These are phyloP conservation scores for Paecilomyces variotii DNA, from an alignment of 2,329 filamentous ascomycete genomes.

Conservation along the genomic window DNA sequence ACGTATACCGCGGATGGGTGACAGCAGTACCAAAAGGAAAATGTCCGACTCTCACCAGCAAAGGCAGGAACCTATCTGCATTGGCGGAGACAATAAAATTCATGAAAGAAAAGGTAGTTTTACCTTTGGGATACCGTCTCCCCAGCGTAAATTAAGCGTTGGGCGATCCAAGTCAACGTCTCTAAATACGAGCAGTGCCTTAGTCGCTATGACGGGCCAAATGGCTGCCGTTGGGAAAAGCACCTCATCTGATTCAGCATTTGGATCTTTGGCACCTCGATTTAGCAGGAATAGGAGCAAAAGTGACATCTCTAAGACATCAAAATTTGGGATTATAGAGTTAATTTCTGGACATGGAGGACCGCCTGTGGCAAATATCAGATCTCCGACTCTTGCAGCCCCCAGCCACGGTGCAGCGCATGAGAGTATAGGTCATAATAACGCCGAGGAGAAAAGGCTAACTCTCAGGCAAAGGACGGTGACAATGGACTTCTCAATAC, in stretches of 20 bases:
- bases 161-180: conserved; percentile 31
- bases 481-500: conserved; percentile 53
- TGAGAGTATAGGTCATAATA: conserved; percentile 30
- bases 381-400: conserved; percentile 36
- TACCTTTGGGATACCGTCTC: conserved; percentile 17
- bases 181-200: conserved; percentile 31
- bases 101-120: conserved; percentile 21
- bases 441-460: conserved; percentile 51
- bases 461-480: conserved; percentile 51
- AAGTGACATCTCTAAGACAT: conserved; percentile 46
- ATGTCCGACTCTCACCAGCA: conserved; percentile 22
- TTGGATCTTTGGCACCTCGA: conserved; percentile 38
- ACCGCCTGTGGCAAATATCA: conserved; percentile 49
- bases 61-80: conserved; percentile 17
- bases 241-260: conserved; percentile 28
- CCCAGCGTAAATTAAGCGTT: conserved; percentile 31
- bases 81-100: conserved; percentile 12
- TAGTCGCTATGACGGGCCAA: conserved; percentile 38
- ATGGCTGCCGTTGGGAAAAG: conserved; percentile 41
- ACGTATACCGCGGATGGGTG: conserved; percentile 33
- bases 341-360: conserved; percentile 52
- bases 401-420: conserved; percentile 11
- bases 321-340: conserved; percentile 40
- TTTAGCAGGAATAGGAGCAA: conserved; percentile 47
- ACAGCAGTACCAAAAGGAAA: conserved; percentile 41